phyloP scores from a whole-genome alignment of 2,329 filamentous ascomycete species.

The Ustulina deusta region DNA sequence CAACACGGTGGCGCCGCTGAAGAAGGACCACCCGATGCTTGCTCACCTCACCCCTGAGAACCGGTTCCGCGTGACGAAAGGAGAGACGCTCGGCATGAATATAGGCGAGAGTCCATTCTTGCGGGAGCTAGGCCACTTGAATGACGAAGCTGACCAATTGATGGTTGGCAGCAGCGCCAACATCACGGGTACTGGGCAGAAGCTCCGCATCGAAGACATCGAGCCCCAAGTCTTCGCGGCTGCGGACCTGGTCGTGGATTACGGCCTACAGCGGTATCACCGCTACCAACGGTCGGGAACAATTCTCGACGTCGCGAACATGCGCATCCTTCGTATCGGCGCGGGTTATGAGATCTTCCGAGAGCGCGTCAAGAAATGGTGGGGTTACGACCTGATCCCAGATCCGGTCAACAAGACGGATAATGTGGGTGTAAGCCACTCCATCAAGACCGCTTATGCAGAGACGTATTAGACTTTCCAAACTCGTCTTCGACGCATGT shows the following conservation, averaged over 20 bases:
- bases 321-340: conserved; percentile 32
- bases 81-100: conserved; percentile 32
- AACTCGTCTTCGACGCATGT: neutral
- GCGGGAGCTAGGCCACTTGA: conserved; percentile 33
- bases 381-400: conserved; percentile 27
- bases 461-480: conserved; percentile 11
- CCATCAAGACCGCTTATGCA: conserved; percentile 26
- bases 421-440: conserved; percentile 29
- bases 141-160: conserved; percentile 35
- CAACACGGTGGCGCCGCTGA: conserved; percentile 28
- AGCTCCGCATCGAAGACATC: conserved; percentile 36
- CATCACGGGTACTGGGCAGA: conserved; percentile 33
- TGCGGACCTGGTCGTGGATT: conserved; percentile 34
- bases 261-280: conserved; percentile 35
- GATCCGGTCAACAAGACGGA: conserved; percentile 35
- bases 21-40: conserved; percentile 24
- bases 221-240: conserved; percentile 25
- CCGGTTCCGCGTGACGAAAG: conserved; percentile 25
- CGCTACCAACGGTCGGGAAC: conserved; percentile 35
- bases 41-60: conserved; percentile 26
- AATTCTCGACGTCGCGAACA: conserved; percentile 31
- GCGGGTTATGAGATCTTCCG: conserved; percentile 35
- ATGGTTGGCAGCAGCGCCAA: conserved; percentile 37
- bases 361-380: conserved; percentile 35
- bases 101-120: conserved; percentile 34